Evolutionary conservation across 2,329 filamentous ascomycete genomes (phyloP), one percentile per base, ranked within the genome.

Genomic region (Colletotrichum eleusines): DNA sequence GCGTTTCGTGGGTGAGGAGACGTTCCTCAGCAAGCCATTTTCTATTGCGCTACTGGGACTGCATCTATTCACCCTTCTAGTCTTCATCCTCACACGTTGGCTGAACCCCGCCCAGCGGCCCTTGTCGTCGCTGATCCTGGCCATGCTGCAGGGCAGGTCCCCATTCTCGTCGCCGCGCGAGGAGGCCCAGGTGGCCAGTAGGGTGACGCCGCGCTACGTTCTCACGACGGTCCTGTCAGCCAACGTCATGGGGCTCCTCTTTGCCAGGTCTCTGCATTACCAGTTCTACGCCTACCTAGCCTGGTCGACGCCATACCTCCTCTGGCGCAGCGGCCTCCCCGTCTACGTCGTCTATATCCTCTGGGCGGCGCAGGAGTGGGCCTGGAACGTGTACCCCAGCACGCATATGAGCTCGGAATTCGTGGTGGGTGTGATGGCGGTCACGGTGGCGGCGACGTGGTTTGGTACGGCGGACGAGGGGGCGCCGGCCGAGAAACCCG

Each of bases 371-470:
- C 95, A 98, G 81, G 95, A 98, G 80, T 95, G 92, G 91, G 94
- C 93, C 16, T 98, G 95, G 95, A 97, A 98, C 76, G 90, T 95
- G 12, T 98, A 92, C 78, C 95, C 95, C n/a, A 97, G 94, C 78
- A 90, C 88, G 5, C 77, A 81, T 38, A 70, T 77, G 58, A 90
- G 88, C 77, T 90, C 88, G 5, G 78, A 78, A 18, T 82, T 85
- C 20, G 95, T 94, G 11, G 92, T 99, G 18, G 86, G 85, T 31
- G 88, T 90, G 48, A 84, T 98, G 75, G 89, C 89, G 23, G 78
- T 88, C 16, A 92, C 92, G 20, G 89, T 95, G 1, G 82, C 83
- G 7, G 85, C 89, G 57, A 84, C 89, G 18, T 92, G 91, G 86
- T 81, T 84, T 74, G 89, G 88, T 4, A 86, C 87, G 62, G 80